Evolutionary conservation across 1,284 basidiomycete genomes (phyloP).

Genomic region (Ustilago curta): DNA sequence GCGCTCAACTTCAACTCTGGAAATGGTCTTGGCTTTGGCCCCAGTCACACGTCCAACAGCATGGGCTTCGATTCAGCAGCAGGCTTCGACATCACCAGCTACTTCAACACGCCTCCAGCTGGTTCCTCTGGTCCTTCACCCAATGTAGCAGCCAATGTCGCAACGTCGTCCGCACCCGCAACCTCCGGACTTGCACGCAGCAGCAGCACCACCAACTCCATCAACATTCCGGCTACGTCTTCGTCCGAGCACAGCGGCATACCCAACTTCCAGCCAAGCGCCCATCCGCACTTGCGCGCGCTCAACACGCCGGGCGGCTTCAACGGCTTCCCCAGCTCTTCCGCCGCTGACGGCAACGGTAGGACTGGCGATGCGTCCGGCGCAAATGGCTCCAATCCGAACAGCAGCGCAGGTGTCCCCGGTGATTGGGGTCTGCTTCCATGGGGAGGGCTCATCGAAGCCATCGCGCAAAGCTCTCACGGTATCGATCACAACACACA

Average conservation of each 20-base stretch:
- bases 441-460: conserved; percentile 61
- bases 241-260: conserved; percentile 38
- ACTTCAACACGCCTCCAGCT: conserved; percentile 46
- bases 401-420: not conserved
- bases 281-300: conserved; percentile 46
- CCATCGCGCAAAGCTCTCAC: conserved; percentile 54
- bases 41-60: conserved; percentile 50
- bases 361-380: conserved; percentile 4
- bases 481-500: conserved; percentile 39
- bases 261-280: conserved; percentile 41
- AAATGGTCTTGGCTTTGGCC: conserved; percentile 34
- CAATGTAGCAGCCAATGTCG: conserved; percentile 22
- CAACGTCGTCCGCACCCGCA: conserved; percentile 13
- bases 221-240: conserved; percentile 41
- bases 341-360: not conserved
- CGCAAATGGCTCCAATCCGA: conserved; percentile 5
- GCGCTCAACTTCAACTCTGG: conserved; percentile 46
- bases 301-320: conserved; percentile 31
- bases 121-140: conserved; percentile 33
- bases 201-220: conserved; percentile 35
- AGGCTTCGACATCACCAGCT: conserved; percentile 45
- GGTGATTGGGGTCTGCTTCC: conserved; percentile 52
- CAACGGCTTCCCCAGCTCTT: conserved; percentile 20
- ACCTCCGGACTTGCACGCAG: conserved; percentile 18
- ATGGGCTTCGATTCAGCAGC: conserved; percentile 52